phyloP scores from a whole-genome alignment of 805 yeast genomes.

The Yarrowia sp. region DNA sequence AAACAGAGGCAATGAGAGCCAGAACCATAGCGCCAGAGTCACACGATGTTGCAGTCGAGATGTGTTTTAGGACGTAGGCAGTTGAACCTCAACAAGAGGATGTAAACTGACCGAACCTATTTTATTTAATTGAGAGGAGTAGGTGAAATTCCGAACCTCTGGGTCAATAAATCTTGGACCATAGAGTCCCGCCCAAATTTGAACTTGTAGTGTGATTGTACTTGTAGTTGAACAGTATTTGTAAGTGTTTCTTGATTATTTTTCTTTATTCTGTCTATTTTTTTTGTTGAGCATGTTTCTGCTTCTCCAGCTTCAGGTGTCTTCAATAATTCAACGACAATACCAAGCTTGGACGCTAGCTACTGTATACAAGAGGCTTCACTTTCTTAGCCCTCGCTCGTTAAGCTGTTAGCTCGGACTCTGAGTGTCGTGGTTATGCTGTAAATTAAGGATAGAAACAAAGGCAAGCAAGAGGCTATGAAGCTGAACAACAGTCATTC shows the following conservation, averaged over 20 bases:
- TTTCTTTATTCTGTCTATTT: neutral
- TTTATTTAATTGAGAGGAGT: slow-evolving; percentile 8
- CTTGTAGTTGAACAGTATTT: neutral
- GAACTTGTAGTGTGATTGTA: neutral
- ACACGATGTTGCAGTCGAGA: slow-evolving; percentile 15
- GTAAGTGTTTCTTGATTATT: too few species aligned
- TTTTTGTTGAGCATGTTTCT: neutral
- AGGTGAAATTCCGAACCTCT: slow-evolving; percentile 16
- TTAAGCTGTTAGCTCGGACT: too few species aligned
- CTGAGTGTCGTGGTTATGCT: too few species aligned
- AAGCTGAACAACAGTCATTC: too few species aligned
- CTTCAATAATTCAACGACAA: too few species aligned
- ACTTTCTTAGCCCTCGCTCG: too few species aligned
- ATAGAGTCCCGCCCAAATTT: slow-evolving; percentile 7
- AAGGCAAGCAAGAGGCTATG: too few species aligned
- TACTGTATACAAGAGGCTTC: too few species aligned
- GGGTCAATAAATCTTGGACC: slow-evolving; percentile 5
- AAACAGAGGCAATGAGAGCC: neutral
- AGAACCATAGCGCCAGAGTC: too few species aligned
- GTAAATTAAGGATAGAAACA: too few species aligned
- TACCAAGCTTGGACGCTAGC: too few species aligned
- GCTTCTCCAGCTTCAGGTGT: too few species aligned
- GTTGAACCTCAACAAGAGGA: slow-evolving; percentile 21
- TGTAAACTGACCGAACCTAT: slow-evolving; percentile 18
- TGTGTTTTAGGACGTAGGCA: slow-evolving; percentile 22